These are phyloP conservation scores for Boletus rex-veris DNA, from an alignment of 768 basidiomycete genomes.

Conservation along the genomic window DNA sequence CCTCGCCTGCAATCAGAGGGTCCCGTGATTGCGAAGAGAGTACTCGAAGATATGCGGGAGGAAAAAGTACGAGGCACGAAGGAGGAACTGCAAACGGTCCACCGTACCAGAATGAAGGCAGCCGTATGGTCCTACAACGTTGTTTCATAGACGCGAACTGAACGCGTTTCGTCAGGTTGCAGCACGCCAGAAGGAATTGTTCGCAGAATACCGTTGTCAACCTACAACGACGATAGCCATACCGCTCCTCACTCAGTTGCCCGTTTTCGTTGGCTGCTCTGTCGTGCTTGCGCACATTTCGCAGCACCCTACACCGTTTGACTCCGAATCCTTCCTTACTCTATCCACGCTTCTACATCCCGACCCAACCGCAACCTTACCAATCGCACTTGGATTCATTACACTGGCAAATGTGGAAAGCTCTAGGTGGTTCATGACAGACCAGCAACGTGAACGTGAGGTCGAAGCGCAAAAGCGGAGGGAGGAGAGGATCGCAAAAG, in stretches of 20 bases:
- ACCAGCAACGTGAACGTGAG: conserved; percentile 51
- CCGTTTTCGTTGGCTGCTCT: conserved; percentile 67
- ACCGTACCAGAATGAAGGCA: conserved; percentile 45
- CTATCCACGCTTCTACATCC: conserved; percentile 66
- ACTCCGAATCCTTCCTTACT: conserved; percentile 74
- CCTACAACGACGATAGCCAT: conserved; percentile 55
- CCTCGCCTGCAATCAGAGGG: conserved; percentile 53
- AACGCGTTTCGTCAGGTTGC: conserved; percentile 41
- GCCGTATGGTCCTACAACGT: conserved; percentile 36
- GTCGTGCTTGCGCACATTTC: conserved; percentile 54
- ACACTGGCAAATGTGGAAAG: conserved; percentile 81
- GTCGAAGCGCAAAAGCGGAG: conserved; percentile 46
- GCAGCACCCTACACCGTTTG: conserved; percentile 59
- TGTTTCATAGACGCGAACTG: background rate
- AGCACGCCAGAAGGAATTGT: conserved; percentile 55
- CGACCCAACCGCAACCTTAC: conserved; percentile 67
- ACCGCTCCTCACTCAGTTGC: conserved; percentile 65
- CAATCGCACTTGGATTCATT: conserved; percentile 66
- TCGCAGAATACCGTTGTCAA: conserved; percentile 53
- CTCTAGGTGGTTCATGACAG: conserved; percentile 66
- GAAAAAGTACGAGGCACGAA: conserved; percentile 54
- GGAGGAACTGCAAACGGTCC: conserved; percentile 45
- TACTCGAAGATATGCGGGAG: conserved; percentile 49
- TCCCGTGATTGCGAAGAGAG: conserved; percentile 34
- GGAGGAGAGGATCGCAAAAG: conserved; percentile 40